Conservation (phyloP, 768 basidiomycete genomes). For the Tylopilus rubrobrunneus region DNA sequence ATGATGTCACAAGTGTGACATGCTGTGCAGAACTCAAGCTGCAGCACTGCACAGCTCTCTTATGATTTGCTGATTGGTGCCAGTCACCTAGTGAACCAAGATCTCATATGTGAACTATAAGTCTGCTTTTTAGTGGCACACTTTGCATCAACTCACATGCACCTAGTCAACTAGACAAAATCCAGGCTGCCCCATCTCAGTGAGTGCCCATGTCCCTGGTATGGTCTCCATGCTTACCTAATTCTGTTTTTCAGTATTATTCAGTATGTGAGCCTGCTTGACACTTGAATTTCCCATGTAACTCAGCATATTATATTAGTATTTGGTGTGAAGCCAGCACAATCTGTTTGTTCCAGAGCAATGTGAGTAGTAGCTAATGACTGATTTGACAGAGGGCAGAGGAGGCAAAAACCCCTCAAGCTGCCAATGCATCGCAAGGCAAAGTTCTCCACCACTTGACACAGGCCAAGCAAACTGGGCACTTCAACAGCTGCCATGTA, state of each 20-base stretch:
- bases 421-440: constrained; percentile 79
- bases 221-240: not conserved
- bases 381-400: constrained; percentile 64
- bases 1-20: too few relatives aligned
- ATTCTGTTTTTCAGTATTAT: constrained; percentile 53
- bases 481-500: constrained; percentile 92
- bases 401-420: constrained; percentile 86
- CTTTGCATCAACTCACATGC: constrained; percentile 25
- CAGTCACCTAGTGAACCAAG: too few relatives aligned
- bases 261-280: constrained; percentile 47
- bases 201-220: constrained; percentile 37
- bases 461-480: constrained; percentile 71
- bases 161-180: constrained; percentile 61
- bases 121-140: constrained; percentile 15
- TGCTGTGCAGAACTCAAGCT: too few relatives aligned
- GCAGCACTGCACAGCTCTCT: too few relatives aligned
- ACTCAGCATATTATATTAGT: constrained; percentile 42
- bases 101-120: constrained; percentile 75
- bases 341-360: constrained; percentile 58
- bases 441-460: constrained; percentile 81
- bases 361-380: not conserved
- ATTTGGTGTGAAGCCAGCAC: constrained; percentile 94
- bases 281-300: not conserved
- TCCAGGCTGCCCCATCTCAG: constrained; percentile 80
- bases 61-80: too few relatives aligned